Percentiles rank a stretch among this genome's conserved stretches.
Evolutionary conservation across 192 early-diverging fungal genomes (phyloP).

Genomic region (Entrophospora sp.): DNA sequence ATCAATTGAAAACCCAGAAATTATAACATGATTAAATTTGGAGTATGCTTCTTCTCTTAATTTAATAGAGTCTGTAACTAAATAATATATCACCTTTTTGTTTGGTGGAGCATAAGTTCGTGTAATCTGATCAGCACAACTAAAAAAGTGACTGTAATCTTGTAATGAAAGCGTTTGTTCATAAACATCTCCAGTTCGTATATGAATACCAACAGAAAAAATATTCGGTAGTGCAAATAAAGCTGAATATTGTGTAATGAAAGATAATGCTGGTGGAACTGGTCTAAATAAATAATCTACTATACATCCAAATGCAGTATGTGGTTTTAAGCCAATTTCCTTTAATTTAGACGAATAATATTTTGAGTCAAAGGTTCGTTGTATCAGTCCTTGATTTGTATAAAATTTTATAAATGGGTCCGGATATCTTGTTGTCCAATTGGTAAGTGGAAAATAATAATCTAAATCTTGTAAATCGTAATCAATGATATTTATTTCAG

Average conservation of each 20-base stretch:
- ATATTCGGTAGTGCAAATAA: conserved; percentile 29
- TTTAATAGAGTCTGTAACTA: conserved; percentile 34
- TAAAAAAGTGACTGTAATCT: conserved; percentile 30
- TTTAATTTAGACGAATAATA: conserved; percentile 23
- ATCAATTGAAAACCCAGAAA: conserved; percentile 26
- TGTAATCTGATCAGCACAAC: conserved; percentile 33
- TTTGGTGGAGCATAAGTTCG: conserved; percentile 21
- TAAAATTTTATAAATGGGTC: conserved; percentile 23
- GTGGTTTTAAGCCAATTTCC: conserved; percentile 27
- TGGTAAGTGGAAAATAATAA: background rate
- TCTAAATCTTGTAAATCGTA: background rate
- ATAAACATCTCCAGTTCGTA: conserved; percentile 25
- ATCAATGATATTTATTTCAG: background rate
- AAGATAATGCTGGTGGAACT: conserved; percentile 24
- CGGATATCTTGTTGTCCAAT: conserved; percentile 16
- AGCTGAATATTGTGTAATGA: conserved; percentile 27
- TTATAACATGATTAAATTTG: conserved; percentile 25
- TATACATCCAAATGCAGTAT: conserved; percentile 36
- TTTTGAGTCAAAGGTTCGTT: conserved; percentile 34
- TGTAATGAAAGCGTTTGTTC: conserved; percentile 1
- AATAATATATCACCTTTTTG: conserved; percentile 31
- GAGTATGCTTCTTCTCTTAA: conserved; percentile 29
- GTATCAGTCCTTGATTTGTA: conserved; percentile 34
- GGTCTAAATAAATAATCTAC: conserved; percentile 36
- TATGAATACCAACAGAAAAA: conserved; percentile 36